phyloP scores from a whole-genome alignment of 2,329 filamentous ascomycete genomes.

The Aureobasidium vineae region DNA sequence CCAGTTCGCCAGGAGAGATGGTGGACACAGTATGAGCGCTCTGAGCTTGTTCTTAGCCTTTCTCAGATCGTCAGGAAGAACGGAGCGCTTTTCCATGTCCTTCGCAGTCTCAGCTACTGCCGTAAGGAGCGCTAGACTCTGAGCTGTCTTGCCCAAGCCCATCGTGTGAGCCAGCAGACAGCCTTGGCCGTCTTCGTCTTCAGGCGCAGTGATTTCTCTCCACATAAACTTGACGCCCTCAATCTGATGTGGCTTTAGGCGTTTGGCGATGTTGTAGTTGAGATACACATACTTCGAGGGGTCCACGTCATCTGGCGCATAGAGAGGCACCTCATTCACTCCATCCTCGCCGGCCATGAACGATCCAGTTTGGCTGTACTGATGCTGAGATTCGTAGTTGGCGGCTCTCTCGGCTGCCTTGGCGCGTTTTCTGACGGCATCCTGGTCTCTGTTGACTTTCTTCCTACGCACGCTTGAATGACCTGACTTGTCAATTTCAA shows the following conservation, averaged over 20 bases:
- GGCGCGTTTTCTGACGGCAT: conserved; percentile 29
- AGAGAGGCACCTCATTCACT: not conserved
- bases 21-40: conserved; percentile 72
- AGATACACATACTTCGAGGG: conserved; percentile 61
- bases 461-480: conserved; percentile 29
- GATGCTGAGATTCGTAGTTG: not conserved
- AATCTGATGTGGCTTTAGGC: conserved; percentile 78
- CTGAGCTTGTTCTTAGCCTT: conserved; percentile 48
- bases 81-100: conserved; percentile 57
- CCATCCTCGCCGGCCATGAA: conserved; percentile 9
- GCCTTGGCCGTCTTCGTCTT: conserved; percentile 60
- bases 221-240: conserved; percentile 83
- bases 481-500: conserved; percentile 26
- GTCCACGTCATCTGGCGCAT: conserved; percentile 11
- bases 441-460: conserved; percentile 25
- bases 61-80: conserved; percentile 65
- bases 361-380: conserved; percentile 15
- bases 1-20: conserved; percentile 79
- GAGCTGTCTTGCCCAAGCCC: conserved; percentile 92
- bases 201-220: conserved; percentile 67
- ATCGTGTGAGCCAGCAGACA: conserved; percentile 86
- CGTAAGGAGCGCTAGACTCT: conserved; percentile 75
- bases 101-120: conserved; percentile 68
- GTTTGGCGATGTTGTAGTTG: conserved; percentile 59
- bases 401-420: conserved; percentile 25